Base-by-base conservation (phyloP, 371 early-diverging fungal genomes). In the Saksenaea oblongispora region DNA sequence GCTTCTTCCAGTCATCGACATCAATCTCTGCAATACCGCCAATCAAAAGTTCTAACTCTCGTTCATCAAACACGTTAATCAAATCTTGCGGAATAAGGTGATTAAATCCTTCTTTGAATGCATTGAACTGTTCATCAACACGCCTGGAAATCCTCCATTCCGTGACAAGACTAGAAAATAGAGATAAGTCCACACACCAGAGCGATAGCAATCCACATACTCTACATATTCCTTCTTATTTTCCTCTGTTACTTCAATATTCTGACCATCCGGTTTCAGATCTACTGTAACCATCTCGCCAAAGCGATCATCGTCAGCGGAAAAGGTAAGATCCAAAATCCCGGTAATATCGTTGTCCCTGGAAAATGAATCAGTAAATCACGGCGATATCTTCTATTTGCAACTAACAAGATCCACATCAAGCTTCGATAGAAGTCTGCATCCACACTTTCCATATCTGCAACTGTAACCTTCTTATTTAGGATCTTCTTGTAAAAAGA, bases 1-100 rank as follows among this genome's bases (percentile, higher is more conserved):
- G 95, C 76, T 96, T 98, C 85, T 95, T 96, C 99, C 99, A 98
- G 76, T 99, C 99, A 67, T 98, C 98, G 14, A 98, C 88, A 81
- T 99, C 98, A 62, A 99, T 96, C 69, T 99, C 98, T 3, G 97
- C 93, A 68, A 98, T 82, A 63, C 99, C 99, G 11, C 97, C 94
- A 73, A 99, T 97, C 47, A 98, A 84, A 36, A 99, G 84, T 85
- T 98, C 99, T 57, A 99, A 78, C 79, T 99, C 99, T 64, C 95
- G 92, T 73, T 98, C 98, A 76, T 98, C 96, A 84, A 98, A 99
- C 35, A 98, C 97, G 56, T 87, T 85, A 59, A 99, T 87, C 34
- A 97, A 80, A 24, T 97, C 95, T 66, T 88, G 87, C 22, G 98
- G 98, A 59, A 99, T 92, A 31, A 99, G 78, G 74, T 98, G 96